Evolutionary conservation across 179 eudicot genomes (phyloP).

Genomic region (Nepenthes alata): DNA sequence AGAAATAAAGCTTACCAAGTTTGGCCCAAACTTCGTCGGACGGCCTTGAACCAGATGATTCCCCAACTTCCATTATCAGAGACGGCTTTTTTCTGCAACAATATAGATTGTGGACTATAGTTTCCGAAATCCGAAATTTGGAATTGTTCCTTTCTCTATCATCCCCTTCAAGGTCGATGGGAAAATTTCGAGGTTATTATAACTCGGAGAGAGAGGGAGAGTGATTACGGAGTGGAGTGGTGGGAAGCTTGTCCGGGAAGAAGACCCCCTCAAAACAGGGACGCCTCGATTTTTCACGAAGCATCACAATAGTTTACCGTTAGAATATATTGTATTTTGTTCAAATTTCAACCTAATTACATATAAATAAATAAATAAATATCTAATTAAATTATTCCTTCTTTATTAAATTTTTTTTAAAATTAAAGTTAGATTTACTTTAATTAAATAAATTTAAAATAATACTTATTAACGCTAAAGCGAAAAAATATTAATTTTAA

Average conservation of each 20-base stretch:
- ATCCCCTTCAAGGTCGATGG: neutral
- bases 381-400: too few species aligned
- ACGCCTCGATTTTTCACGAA: too few species aligned
- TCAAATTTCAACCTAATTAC: too few species aligned
- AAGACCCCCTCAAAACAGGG: neutral
- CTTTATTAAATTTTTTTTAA: too few species aligned
- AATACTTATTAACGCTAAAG: too few species aligned
- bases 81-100: neutral
- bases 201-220: neutral
- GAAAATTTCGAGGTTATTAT: neutral
- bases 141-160: too few species aligned
- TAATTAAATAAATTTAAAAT: too few species aligned
- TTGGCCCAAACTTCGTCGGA: slow-evolving; percentile 49
- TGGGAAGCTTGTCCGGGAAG: slow-evolving; percentile 17
- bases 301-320: too few species aligned
- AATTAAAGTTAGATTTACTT: too few species aligned
- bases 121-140: too few species aligned
- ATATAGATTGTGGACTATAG: neutral
- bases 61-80: slow-evolving; percentile 41
- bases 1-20: slow-evolving; percentile 27
- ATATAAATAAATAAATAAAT: too few species aligned
- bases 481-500: too few species aligned
- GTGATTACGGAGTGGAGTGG: neutral
- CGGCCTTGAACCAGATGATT: slow-evolving; percentile 33
- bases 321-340: neutral